These are phyloP conservation scores for Colletotrichum agaves DNA, from an alignment of 2,329 filamentous ascomycete species.

Conservation along the genomic window DNA sequence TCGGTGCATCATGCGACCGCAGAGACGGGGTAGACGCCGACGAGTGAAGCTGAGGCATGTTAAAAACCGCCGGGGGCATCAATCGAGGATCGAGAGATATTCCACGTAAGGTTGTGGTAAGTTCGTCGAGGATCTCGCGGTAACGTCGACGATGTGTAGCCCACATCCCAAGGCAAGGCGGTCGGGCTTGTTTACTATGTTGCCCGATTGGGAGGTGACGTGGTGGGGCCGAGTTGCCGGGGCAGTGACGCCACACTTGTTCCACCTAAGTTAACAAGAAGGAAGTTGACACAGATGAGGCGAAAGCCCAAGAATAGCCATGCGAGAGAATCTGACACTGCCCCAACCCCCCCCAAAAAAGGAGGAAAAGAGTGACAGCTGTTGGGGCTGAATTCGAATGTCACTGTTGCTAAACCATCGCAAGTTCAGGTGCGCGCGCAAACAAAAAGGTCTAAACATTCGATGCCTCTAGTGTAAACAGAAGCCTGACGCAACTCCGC, in stretches of 20 bases:
- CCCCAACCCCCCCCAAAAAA: no score
- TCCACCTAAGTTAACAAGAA: no score
- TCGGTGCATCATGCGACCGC: conserved; percentile 76
- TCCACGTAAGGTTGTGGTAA: conserved; percentile 52
- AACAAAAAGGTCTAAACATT: conserved; percentile 11
- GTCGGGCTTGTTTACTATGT: conserved; percentile 39
- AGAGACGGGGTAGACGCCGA: conserved; percentile 83
- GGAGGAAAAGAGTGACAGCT: neutral
- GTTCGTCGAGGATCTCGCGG: conserved; percentile 51
- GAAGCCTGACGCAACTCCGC: conserved; percentile 29
- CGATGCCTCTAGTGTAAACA: conserved; percentile 18
- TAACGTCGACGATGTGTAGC: conserved; percentile 48
- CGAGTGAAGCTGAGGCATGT: conserved; percentile 61
- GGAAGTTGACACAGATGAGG: no score
- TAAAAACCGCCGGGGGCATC: conserved; percentile 55
- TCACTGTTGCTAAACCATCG: conserved; percentile 3
- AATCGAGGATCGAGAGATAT: conserved; percentile 57
- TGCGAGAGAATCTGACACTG: no score
- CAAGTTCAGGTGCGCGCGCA: conserved; percentile 2
- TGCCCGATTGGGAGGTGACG: conserved; percentile 35
- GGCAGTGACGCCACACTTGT: conserved; percentile 37
- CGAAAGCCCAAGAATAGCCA: no score
- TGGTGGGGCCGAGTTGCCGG: conserved; percentile 39
- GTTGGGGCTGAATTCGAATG: neutral
- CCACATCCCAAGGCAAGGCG: conserved; percentile 38